A percentile compares a stretch with the other conserved stretches of the same genome.
phyloP scores from a whole-genome alignment of 139 green algal species.

The Eudorina sp. region DNA sequence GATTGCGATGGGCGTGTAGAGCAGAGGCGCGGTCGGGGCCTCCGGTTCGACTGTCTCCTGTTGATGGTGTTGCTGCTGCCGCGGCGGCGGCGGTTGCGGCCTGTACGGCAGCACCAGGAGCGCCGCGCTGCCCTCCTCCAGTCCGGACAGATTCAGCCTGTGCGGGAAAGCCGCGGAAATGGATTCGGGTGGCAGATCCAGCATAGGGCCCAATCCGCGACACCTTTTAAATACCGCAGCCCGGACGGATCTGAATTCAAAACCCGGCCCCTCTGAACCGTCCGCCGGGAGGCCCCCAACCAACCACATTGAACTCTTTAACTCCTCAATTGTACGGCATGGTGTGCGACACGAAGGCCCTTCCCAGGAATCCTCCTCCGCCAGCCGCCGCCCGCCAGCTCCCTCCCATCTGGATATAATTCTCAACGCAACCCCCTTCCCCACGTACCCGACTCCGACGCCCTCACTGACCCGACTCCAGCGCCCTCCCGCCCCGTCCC shows the following conservation, averaged over 20 bases:
- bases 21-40: background rate
- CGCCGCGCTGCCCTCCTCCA: background rate
- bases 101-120: conserved; percentile 22
- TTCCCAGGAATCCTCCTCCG: background rate
- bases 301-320: too few species aligned
- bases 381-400: too few species aligned
- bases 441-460: too few species aligned
- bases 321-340: too few species aligned
- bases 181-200: background rate
- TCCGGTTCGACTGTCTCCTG: background rate
- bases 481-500: background rate
- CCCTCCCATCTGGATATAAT: too few species aligned
- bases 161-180: background rate
- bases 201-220: background rate
- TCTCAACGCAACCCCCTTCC: too few species aligned
- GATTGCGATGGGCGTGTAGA: background rate
- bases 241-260: background rate
- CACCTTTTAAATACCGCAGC: background rate
- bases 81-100: background rate
- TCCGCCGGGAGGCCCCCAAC: background rate
- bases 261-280: background rate
- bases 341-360: too few species aligned
- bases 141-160: background rate
- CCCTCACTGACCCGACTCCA: too few species aligned
- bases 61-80: background rate